A percentile compares a stretch with the other conserved stretches of the same genome.
Evolutionary conservation across 2,329 filamentous ascomycete genomes (phyloP).

Genomic region (Fusarium illudens): DNA sequence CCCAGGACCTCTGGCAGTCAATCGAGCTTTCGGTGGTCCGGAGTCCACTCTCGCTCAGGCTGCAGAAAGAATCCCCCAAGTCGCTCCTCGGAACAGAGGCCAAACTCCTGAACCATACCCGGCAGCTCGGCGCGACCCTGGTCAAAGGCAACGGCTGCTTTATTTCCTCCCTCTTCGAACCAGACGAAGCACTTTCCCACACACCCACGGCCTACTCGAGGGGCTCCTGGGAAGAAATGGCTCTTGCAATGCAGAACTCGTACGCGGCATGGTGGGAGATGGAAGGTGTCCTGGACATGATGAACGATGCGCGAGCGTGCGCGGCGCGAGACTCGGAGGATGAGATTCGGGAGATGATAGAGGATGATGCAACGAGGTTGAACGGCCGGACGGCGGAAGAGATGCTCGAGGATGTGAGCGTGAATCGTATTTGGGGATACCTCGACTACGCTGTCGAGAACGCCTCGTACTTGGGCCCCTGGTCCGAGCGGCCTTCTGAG

Average conservation of each 20-base stretch:
- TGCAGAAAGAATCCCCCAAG: not conserved
- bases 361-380: not conserved
- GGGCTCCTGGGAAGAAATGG: conserved; percentile 2
- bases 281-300: not conserved
- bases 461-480: conserved; percentile 7
- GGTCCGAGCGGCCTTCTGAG: conserved; percentile 7
- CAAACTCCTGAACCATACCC: not conserved
- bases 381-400: not conserved
- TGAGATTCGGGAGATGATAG: not conserved
- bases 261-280: conserved; percentile 9
- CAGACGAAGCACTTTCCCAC: not conserved
- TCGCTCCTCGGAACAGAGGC: not conserved
- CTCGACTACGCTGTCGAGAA: conserved; percentile 5
- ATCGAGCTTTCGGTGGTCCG: conserved; percentile 5
- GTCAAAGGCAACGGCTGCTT: not conserved
- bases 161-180: conserved; percentile 1
- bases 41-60: conserved; percentile 1
- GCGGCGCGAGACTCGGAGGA: not conserved
- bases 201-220: not conserved
- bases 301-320: not conserved
- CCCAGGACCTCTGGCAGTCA: not conserved
- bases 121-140: not conserved
- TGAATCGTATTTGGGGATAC: conserved; percentile 5
- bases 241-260: not conserved
- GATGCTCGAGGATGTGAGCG: not conserved